Evolutionary conservation across 306 rosid genomes (phyloP).

Genomic region (Parietaria judaica): DNA sequence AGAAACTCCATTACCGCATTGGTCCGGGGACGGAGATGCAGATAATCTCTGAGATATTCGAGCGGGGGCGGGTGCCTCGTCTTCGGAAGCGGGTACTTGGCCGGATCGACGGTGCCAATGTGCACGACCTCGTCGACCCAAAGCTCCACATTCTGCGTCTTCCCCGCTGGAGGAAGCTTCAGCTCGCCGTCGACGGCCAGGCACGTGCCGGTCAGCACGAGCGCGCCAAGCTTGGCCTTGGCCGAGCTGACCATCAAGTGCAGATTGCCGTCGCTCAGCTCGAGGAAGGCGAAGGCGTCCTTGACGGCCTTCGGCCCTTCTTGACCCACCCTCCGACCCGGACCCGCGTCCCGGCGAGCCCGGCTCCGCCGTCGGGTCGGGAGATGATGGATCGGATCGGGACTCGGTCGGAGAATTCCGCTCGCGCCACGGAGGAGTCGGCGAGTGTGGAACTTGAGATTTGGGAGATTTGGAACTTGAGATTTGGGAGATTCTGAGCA

Average conservation of each 20-base stretch:
- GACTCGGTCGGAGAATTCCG: slow-evolving; percentile 74
- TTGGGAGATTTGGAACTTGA: no score
- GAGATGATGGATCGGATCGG: slow-evolving; percentile 52
- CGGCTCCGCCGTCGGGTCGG: slow-evolving; percentile 70
- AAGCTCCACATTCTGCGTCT: slow-evolving; percentile 81
- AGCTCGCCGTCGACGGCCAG: slow-evolving; percentile 63
- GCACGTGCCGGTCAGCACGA: slow-evolving; percentile 79
- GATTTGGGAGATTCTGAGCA: no score
- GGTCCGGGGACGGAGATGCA: slow-evolving; percentile 85
- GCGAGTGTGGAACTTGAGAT: slow-evolving; percentile 28
- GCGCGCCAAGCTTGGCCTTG: slow-evolving; percentile 56
- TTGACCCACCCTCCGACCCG: slow-evolving; percentile 93
- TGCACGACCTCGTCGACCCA: slow-evolving; percentile 65
- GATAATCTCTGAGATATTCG: slow-evolving; percentile 64
- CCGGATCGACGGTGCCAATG: slow-evolving; percentile 79
- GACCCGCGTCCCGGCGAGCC: slow-evolving; percentile 46
- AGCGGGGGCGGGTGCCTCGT: slow-evolving; percentile 63
- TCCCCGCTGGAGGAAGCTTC: slow-evolving; percentile 70
- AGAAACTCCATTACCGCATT: slow-evolving; percentile 49
- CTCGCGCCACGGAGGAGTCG: slow-evolving; percentile 16
- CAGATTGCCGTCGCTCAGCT: slow-evolving; percentile 74
- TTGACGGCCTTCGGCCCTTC: slow-evolving; percentile 94
- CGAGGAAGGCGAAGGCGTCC: slow-evolving; percentile 84
- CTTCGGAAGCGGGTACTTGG: slow-evolving; percentile 82
- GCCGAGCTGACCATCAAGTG: slow-evolving; percentile 82